phyloP scores from a whole-genome alignment of 1,139 yeast species.

The Kodamaea anthophila region DNA sequence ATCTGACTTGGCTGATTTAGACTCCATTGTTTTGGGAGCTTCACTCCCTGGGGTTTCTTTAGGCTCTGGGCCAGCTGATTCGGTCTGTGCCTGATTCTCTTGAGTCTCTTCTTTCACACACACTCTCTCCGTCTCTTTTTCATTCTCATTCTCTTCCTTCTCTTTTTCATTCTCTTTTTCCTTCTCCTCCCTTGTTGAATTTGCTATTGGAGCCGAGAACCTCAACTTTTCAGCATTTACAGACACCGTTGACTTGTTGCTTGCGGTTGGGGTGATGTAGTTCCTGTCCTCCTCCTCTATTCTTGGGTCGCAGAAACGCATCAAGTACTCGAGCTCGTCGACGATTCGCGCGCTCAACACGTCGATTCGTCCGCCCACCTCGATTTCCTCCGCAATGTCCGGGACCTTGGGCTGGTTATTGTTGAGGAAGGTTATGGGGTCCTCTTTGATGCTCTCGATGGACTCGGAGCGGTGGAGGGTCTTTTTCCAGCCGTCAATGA shows the following conservation, averaged over 20 bases:
- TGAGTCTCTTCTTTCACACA: neutral
- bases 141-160: neutral
- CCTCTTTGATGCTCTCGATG: constrained; percentile 7
- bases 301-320: constrained; percentile 27
- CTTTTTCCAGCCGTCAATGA: constrained; percentile 41
- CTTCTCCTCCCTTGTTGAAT: no score
- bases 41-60: no score
- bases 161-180: neutral
- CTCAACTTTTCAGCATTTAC: no score
- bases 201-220: no score
- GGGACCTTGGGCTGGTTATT: constrained; percentile 3
- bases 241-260: no score
- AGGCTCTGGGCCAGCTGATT: no score
- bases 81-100: no score
- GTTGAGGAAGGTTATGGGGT: constrained; percentile 7
- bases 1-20: no score
- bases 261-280: no score
- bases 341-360: constrained; percentile 72
- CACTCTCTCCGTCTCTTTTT: constrained; percentile 1
- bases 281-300: constrained; percentile 7
- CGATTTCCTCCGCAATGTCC: constrained; percentile 8
- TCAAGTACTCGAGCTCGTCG: constrained; percentile 57
- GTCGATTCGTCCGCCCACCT: constrained; percentile 50
- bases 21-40: no score
- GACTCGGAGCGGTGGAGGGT: constrained; percentile 9